Evolutionary conservation across 306 rosid genomes (phyloP).

Genomic region (Pyrus betulifolia): DNA sequence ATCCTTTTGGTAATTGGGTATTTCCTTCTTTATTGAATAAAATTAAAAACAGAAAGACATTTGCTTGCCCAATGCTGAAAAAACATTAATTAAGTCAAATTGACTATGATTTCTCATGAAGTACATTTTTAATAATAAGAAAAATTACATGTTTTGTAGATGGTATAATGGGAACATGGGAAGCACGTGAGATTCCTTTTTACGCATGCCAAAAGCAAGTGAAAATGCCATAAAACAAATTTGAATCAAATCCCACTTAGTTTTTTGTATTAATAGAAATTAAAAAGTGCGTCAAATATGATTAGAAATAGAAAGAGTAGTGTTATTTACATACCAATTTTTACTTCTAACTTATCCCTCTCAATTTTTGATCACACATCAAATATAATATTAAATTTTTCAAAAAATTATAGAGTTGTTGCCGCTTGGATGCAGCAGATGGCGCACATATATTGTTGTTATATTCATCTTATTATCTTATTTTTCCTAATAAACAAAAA

Average conservation of each 20-base stretch:
- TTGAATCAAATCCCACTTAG: neutral
- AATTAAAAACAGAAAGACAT: neutral
- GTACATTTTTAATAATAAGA: neutral
- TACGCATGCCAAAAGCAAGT: conserved; percentile 75
- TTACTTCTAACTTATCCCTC: too few relatives aligned
- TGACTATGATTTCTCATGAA: neutral
- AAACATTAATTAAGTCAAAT: conserved; percentile 5
- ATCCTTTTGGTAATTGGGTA: neutral
- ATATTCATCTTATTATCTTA: too few relatives aligned
- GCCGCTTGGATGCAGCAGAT: too few relatives aligned
- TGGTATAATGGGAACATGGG: conserved; percentile 30
- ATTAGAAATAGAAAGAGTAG: too few relatives aligned
- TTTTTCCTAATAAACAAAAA: neutral
- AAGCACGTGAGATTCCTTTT: conserved; percentile 77
- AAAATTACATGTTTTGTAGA: neutral
- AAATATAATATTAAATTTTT: too few relatives aligned
- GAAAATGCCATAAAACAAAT: conserved; percentile 11
- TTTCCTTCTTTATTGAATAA: conserved; percentile 32
- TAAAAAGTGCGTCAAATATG: neutral
- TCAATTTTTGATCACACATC: too few relatives aligned
- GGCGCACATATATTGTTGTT: too few relatives aligned
- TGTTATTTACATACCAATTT: too few relatives aligned
- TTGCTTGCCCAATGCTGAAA: neutral
- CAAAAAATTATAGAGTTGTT: too few relatives aligned
- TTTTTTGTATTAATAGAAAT: neutral